Evolutionary conservation across 306 rosid species (phyloP).

Genomic region (Rosa persica): DNA sequence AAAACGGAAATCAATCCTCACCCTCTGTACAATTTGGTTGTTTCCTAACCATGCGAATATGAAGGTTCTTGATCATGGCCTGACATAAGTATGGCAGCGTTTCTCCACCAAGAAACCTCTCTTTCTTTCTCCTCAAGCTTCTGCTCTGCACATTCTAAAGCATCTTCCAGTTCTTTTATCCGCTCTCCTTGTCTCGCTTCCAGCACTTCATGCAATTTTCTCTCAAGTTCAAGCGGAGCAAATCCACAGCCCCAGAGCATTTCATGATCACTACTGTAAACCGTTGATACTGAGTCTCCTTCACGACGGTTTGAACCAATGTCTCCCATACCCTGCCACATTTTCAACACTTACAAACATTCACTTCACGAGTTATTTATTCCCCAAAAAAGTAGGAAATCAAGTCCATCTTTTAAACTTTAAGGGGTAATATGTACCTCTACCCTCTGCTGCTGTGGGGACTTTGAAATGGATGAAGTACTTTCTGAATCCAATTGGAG

Average conservation of each 20-base stretch:
- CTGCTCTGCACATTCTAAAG: slow-evolving; percentile 55
- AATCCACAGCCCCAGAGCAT: slow-evolving; percentile 54
- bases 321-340: slow-evolving; percentile 42
- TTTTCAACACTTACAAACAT: slow-evolving; percentile 25
- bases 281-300: slow-evolving; percentile 13
- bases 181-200: slow-evolving; percentile 70
- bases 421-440: slow-evolving; percentile 40
- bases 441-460: slow-evolving; percentile 32
- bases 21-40: slow-evolving; percentile 31
- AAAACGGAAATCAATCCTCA: neutral
- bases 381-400: neutral
- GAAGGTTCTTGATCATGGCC: slow-evolving; percentile 52
- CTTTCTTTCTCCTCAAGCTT: slow-evolving; percentile 60
- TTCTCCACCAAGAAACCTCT: slow-evolving; percentile 79
- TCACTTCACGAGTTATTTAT: neutral
- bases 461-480: slow-evolving; percentile 21
- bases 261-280: slow-evolving; percentile 25
- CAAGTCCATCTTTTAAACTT: neutral
- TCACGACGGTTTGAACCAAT: slow-evolving; percentile 37
- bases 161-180: slow-evolving; percentile 67
- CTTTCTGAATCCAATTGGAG: slow-evolving; percentile 58
- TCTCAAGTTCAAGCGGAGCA: slow-evolving; percentile 66
- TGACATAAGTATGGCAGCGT: slow-evolving; percentile 48
- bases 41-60: slow-evolving; percentile 18
- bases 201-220: slow-evolving; percentile 73